Evolutionary conservation across 2,329 filamentous ascomycete species (phyloP).

Genomic region (Pseudogymnoascus sp.): DNA sequence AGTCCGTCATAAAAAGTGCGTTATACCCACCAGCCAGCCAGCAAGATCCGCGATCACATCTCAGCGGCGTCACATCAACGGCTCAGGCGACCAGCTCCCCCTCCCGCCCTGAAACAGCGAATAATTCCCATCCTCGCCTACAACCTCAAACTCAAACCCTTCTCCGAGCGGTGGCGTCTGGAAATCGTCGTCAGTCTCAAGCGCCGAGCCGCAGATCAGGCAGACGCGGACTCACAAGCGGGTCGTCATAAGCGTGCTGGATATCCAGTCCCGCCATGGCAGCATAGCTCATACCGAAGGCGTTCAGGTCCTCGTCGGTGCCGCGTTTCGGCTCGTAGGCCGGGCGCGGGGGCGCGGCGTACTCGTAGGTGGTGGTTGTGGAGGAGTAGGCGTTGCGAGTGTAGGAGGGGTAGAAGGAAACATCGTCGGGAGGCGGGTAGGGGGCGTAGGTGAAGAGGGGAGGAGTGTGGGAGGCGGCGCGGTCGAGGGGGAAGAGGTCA

Average conservation of each 20-base stretch:
- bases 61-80: not conserved
- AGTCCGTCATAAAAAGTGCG: not conserved
- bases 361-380: slow-evolving; percentile 43
- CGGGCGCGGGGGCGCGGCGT: slow-evolving; percentile 36
- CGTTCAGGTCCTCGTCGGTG: slow-evolving; percentile 47
- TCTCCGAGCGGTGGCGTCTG: not conserved
- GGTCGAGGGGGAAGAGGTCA: slow-evolving; percentile 57
- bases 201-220: not conserved
- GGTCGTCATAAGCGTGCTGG: slow-evolving; percentile 53
- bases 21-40: not conserved
- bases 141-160: not conserved
- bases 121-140: not conserved
- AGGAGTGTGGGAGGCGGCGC: slow-evolving; percentile 65
- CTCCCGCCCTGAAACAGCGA: not conserved
- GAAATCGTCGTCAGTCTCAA: not conserved
- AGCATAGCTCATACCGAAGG: slow-evolving; percentile 59
- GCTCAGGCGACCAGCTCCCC: not conserved
- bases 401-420: slow-evolving; percentile 48
- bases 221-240: slow-evolving; percentile 1
- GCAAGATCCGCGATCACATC: not conserved
- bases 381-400: slow-evolving; percentile 34
- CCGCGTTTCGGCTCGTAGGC: slow-evolving; percentile 49
- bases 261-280: slow-evolving; percentile 58
- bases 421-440: slow-evolving; percentile 60
- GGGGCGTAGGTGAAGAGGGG: slow-evolving; percentile 60